Evolutionary conservation across 176 grass and related monocot species (phyloP).

Genomic region (Musa troglodytarum): DNA sequence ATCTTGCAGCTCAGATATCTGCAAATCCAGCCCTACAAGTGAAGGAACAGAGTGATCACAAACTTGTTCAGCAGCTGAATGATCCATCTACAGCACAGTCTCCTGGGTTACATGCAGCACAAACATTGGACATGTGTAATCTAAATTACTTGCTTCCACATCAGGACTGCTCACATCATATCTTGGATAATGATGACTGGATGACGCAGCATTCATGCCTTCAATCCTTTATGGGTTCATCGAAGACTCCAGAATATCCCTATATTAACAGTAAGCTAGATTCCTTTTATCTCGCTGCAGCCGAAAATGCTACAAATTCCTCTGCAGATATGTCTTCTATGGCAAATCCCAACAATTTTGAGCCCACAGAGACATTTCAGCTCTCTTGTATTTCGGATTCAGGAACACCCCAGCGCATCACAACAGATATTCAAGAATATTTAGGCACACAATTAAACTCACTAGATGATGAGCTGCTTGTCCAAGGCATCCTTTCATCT

Average conservation of each 20-base stretch:
- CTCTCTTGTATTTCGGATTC: conserved; percentile 43
- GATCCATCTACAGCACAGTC: conserved; percentile 27
- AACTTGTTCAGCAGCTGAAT: conserved; percentile 16
- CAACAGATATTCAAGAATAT: conserved; percentile 52
- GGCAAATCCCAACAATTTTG: conserved; percentile 23
- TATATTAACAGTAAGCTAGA: conserved; percentile 18
- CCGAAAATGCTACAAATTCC: conserved; percentile 45
- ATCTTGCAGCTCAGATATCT: conserved; percentile 9
- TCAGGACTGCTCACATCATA: conserved; percentile 35
- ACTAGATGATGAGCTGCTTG: conserved; percentile 17
- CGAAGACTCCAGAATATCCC: conserved; percentile 18
- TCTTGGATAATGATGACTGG: conserved; percentile 63
- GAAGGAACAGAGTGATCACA: background rate
- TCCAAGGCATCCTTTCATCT: conserved; percentile 48
- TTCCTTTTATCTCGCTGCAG: conserved; percentile 35
- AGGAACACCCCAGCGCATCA: conserved; percentile 18
- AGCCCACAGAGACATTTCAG: conserved; percentile 57
- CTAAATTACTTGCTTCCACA: conserved; percentile 34
- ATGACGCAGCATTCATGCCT: conserved; percentile 55
- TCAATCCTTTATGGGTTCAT: conserved; percentile 37
- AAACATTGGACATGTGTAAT: conserved; percentile 39
- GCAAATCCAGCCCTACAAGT: conserved; percentile 5
- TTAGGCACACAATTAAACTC: conserved; percentile 62
- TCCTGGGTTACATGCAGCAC: conserved; percentile 36
- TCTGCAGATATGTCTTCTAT: conserved; percentile 47